Evolutionary conservation across 768 basidiomycete genomes (phyloP).

Genomic region (Jaapia argillacea): DNA sequence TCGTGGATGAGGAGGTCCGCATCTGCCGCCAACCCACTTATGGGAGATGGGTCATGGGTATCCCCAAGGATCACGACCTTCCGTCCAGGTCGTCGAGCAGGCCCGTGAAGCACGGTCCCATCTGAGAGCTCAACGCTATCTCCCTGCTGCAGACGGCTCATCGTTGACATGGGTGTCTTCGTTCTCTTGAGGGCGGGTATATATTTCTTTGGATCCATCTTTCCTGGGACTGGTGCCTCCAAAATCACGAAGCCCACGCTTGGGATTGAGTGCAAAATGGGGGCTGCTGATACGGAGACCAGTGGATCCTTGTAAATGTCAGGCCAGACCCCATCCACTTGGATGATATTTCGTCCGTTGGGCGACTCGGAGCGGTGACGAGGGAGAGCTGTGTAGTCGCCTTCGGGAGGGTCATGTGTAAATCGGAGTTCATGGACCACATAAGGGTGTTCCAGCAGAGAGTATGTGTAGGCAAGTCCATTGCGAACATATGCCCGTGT

Average conservation of each 20-base stretch:
- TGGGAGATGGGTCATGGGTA: conserved; percentile 70
- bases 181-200: conserved; percentile 61
- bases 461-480: conserved; percentile 58
- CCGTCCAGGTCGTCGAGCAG: conserved; percentile 52
- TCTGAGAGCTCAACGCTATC: conserved; percentile 54
- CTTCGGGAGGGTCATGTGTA: conserved; percentile 42
- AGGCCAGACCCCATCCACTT: conserved; percentile 52
- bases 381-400: conserved; percentile 38
- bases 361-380: conserved; percentile 44
- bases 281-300: conserved; percentile 63
- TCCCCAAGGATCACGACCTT: conserved; percentile 81
- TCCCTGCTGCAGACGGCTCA: conserved; percentile 59
- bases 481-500: conserved; percentile 73
- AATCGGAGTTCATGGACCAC: conserved; percentile 78
- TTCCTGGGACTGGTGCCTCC: conserved; percentile 68
- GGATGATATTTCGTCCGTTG: conserved; percentile 52
- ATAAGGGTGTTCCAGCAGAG: conserved; percentile 54
- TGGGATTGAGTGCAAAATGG: conserved; percentile 71
- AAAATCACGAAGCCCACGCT: conserved; percentile 72
- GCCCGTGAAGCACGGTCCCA: conserved; percentile 64
- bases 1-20: conserved; percentile 80
- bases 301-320: conserved; percentile 48
- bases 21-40: conserved; percentile 46
- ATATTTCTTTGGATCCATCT: conserved; percentile 60
- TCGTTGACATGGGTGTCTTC: conserved; percentile 55